phyloP scores from a whole-genome alignment of 2,329 filamentous ascomycete species.

The Hymenoscyphus albidus region DNA sequence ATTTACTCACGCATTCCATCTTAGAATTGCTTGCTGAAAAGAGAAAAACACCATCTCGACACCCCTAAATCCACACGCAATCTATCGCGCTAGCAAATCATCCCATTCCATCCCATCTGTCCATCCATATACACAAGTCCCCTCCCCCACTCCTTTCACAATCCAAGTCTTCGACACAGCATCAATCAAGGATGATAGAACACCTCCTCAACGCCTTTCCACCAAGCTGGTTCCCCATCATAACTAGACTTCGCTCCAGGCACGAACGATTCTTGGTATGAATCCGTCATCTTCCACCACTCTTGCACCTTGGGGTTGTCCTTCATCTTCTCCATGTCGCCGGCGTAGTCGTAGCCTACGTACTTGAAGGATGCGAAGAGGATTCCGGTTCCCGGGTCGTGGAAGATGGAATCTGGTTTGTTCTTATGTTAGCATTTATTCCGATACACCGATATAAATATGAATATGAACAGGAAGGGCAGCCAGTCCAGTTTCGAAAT shows the following conservation, averaged over 20 bases:
- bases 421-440: background rate
- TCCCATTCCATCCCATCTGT: background rate
- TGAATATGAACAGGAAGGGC: no score
- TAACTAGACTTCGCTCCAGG: conserved; percentile 56
- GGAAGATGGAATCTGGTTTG: conserved; percentile 64
- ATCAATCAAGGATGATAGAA: conserved; percentile 53
- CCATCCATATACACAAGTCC: background rate
- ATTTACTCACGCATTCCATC: no score
- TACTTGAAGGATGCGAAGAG: conserved; percentile 79
- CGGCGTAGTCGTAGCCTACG: conserved; percentile 66
- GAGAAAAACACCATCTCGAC: no score
- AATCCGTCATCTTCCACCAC: conserved; percentile 81
- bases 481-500: no score
- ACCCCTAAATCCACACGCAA: no score
- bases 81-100: no score
- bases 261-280: conserved; percentile 64
- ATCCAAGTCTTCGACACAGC: background rate
- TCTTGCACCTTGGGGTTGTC: conserved; percentile 68
- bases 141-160: background rate
- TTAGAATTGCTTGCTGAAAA: no score
- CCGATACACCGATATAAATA: background rate
- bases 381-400: conserved; percentile 58
- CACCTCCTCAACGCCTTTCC: conserved; percentile 65
- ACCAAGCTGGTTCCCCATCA: conserved; percentile 61
- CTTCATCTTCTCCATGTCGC: conserved; percentile 73